A percentile compares a stretch with the other conserved stretches of the same genome.
These are phyloP conservation scores for Teratosphaeria viscida DNA, from an alignment of 2,329 filamentous ascomycete genomes.

Conservation along the genomic window DNA sequence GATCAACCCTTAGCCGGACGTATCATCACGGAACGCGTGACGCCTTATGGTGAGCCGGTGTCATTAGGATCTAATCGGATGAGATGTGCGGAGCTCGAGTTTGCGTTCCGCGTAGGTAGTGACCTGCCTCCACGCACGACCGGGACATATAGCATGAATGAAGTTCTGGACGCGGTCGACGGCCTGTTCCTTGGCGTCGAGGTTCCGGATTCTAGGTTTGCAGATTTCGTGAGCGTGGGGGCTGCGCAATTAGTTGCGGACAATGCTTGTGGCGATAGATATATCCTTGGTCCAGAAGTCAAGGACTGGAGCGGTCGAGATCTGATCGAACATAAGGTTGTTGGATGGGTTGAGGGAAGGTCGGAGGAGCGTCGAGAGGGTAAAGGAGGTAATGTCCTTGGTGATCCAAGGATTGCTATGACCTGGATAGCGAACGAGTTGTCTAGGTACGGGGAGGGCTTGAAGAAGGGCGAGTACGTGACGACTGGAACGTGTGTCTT, in stretches of 20 bases:
- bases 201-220: background rate
- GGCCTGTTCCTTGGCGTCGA: conserved; percentile 1
- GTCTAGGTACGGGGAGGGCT: background rate
- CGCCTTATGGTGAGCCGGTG: background rate
- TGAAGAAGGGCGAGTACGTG: background rate
- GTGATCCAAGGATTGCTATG: background rate
- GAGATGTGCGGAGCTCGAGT: background rate
- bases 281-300: background rate
- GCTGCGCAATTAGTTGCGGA: conserved; percentile 1
- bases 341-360: background rate
- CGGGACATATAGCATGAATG: background rate
- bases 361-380: background rate
- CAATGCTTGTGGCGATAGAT: conserved; percentile 1
- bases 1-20: background rate
- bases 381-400: background rate
- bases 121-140: background rate
- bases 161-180: background rate
- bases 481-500: conserved; percentile 1
- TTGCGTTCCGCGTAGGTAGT: background rate
- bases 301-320: background rate
- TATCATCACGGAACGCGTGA: conserved; percentile 1
- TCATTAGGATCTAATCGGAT: conserved; percentile 1
- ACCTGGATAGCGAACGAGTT: conserved; percentile 1
- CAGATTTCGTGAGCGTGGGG: background rate
- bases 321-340: background rate